Base-by-base conservation (phyloP, 2,329 filamentous ascomycete genomes). In the Ophiocordyceps robertsii region DNA sequence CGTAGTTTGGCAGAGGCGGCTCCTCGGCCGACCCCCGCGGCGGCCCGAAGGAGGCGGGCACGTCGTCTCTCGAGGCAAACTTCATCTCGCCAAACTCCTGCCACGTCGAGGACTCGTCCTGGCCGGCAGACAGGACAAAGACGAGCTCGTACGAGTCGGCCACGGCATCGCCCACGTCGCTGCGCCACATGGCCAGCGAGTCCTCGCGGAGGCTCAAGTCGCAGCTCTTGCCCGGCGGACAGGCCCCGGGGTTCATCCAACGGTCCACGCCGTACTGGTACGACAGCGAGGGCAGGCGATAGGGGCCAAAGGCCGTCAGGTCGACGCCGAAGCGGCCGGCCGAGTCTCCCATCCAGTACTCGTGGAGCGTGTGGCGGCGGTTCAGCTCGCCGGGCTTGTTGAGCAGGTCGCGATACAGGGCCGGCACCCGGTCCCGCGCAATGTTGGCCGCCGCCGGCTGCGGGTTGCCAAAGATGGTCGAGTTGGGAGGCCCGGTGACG, bases 291-390 rank as follows among this genome's bases (percentile, higher is more conserved):
- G 70, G 71, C 54, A 75, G 56, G n/a, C 58, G 57, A 44, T 74
- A 74, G 0, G 69, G 61, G 0, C 71, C 71, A 44, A 72, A 75
- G 0, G 66, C 65, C 0, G 69, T 73, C 51, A 75, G 48, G 43
- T 73, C 67, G 9, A 73, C 70, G 13, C 71, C 71, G 44, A 66
- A 74, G 16, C 65, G 62, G 3, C 71, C 70, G 12, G 62, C 66
- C 1, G 68, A 72, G 52, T 74, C 70, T 41, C 69, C 69, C 70
- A 73, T 74, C 70, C 71, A 74, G 50, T 75, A 74, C 53, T 74
- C 69, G 45, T 75, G 70, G 3, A 75, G 56, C 2, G 71, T 74
- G 45, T 72, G 70, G 4, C 63, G 63, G n/a, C 57, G 57, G 44
- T 74, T 73, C 29, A 73, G 51, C 4, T 69, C 66, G 33, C 57